Evolutionary conservation across 495 filamentous ascomycete genomes (phyloP).

Genomic region (Penicilliopsis zonata): DNA sequence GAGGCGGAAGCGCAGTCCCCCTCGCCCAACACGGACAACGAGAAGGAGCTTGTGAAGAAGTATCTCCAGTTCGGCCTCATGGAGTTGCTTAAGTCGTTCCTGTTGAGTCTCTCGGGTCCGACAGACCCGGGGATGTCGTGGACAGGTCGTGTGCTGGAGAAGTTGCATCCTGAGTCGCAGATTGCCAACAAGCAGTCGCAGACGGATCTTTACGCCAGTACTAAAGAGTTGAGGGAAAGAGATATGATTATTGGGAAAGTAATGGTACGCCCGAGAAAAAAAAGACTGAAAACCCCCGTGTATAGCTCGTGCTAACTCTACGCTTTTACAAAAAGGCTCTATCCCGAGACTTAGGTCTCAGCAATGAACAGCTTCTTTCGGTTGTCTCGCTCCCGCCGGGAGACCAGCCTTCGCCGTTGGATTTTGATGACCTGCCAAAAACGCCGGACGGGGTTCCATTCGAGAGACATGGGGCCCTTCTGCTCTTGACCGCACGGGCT

Average conservation of each 20-base stretch:
- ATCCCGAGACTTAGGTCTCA: constrained; percentile 54
- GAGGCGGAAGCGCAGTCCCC: constrained; percentile 54
- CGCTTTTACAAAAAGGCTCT: constrained; percentile 49
- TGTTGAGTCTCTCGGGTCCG: constrained; percentile 41
- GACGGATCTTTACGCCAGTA: constrained; percentile 47
- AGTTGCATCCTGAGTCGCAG: constrained; percentile 40
- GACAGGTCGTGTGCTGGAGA: constrained; percentile 67
- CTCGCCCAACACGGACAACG: constrained; percentile 38
- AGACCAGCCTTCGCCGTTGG: constrained; percentile 25
- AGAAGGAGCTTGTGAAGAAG: constrained; percentile 45
- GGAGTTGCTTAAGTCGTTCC: constrained; percentile 72
- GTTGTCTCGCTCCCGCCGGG: constrained; percentile 22
- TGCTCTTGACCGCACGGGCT: constrained; percentile 43
- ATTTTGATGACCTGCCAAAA: constrained; percentile 29
- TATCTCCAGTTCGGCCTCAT: constrained; percentile 79
- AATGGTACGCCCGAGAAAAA: constrained; percentile 54
- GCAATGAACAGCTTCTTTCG: constrained; percentile 37
- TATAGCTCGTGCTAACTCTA: no score
- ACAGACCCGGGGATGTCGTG: constrained; percentile 58
- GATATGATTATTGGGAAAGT: constrained; percentile 69
- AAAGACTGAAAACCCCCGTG: no score
- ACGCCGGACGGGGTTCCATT: constrained; percentile 56
- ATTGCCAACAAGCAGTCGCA: constrained; percentile 40
- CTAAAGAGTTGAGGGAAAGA: constrained; percentile 48
- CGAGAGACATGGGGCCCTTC: constrained; percentile 56